phyloP scores from a whole-genome alignment of 2,329 filamentous ascomycete species.

The Ascochyta fabae region DNA sequence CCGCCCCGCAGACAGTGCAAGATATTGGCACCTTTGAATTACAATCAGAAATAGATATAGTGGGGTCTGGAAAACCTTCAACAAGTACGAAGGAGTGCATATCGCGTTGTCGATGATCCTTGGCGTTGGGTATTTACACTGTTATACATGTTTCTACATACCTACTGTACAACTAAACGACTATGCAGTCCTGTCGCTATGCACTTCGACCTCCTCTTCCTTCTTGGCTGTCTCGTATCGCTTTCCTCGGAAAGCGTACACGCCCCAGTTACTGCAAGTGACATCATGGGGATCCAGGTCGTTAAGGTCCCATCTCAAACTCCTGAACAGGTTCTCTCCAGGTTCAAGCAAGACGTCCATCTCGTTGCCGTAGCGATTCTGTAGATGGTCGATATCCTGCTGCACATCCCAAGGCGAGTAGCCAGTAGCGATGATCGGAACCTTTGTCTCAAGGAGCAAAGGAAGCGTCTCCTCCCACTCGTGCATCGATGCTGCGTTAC shows the following conservation, averaged over 20 bases:
- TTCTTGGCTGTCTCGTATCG: constrained; percentile 76
- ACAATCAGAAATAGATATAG: no score
- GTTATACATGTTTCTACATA: constrained; percentile 24
- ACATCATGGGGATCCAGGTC: constrained; percentile 93
- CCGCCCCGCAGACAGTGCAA: no score
- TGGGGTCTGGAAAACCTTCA: no score
- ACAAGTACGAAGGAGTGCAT: no score
- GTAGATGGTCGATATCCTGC: constrained; percentile 88
- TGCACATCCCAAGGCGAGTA: constrained; percentile 97
- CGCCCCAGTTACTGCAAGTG: constrained; percentile 94
- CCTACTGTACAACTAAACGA: constrained; percentile 3
- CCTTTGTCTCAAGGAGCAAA: constrained; percentile 89
- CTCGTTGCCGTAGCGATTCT: constrained; percentile 83
- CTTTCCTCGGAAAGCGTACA: constrained; percentile 98
- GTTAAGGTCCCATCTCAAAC: constrained; percentile 94
- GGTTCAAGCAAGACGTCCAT: constrained; percentile 92
- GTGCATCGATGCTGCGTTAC: constrained; percentile 89
- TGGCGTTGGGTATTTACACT: neutral
- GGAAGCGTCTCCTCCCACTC: constrained; percentile 95
- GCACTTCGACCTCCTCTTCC: constrained; percentile 49
- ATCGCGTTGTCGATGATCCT: no score
- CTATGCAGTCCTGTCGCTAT: constrained; percentile 43
- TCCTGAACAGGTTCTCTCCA: constrained; percentile 92
- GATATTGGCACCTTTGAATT: no score
- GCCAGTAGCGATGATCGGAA: constrained; percentile 91